phyloP scores from a whole-genome alignment of 2,329 filamentous ascomycete species.

The Trichoderma lentiforme region DNA sequence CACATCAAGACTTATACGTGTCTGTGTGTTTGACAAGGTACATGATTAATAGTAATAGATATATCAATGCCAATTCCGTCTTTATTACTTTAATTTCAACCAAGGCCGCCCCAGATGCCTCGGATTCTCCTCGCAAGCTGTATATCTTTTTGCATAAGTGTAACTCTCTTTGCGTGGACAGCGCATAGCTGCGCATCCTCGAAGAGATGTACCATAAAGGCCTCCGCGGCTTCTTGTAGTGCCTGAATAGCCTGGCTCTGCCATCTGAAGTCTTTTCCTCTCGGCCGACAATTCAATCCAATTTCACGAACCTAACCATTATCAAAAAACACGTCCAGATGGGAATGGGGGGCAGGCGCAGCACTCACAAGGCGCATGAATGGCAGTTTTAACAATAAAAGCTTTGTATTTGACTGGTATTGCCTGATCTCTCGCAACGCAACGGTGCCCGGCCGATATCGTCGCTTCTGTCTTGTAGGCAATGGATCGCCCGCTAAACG shows the following conservation, averaged over 20 bases:
- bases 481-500: constrained; percentile 67
- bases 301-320: constrained; percentile 57
- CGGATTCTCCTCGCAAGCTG: constrained; percentile 81
- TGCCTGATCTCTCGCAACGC: constrained; percentile 88
- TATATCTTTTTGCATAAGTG: constrained; percentile 97
- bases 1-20: background rate
- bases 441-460: constrained; percentile 76
- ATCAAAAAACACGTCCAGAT: background rate
- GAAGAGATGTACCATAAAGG: constrained; percentile 93
- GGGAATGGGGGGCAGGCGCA: background rate
- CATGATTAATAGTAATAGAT: constrained; percentile 14
- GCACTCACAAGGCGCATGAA: constrained; percentile 64
- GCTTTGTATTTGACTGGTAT: constrained; percentile 86
- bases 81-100: constrained; percentile 29
- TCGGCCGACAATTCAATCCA: constrained; percentile 60
- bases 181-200: constrained; percentile 82
- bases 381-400: constrained; percentile 76
- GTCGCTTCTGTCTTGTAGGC: constrained; percentile 57
- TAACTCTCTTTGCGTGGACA: constrained; percentile 93
- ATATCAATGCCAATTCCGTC: constrained; percentile 19
- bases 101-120: constrained; percentile 69
- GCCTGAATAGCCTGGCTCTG: constrained; percentile 93
- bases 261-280: constrained; percentile 76
- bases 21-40: background rate
- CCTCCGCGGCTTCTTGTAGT: constrained; percentile 92